Percentiles rank a stretch among this genome's conserved stretches.
Evolutionary conservation across 805 yeast genomes (phyloP).

Genomic region (Suhomyces kilbournensis): DNA sequence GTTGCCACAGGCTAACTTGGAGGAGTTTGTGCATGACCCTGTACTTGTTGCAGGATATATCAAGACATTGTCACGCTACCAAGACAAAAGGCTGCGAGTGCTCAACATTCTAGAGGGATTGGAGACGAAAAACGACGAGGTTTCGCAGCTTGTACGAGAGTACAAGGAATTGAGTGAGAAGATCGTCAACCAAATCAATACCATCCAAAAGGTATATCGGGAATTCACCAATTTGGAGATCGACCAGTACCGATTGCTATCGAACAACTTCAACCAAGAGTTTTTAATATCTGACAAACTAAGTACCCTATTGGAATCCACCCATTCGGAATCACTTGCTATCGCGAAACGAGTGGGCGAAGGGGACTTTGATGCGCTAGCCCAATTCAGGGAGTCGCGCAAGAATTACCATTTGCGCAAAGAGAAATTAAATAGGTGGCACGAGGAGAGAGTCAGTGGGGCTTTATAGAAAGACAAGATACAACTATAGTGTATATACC

Average conservation of each 20-base stretch:
- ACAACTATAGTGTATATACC: neutral
- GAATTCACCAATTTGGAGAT: constrained; percentile 36
- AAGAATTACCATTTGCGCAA: constrained; percentile 31
- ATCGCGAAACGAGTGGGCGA: constrained; percentile 15
- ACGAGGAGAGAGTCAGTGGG: constrained; percentile 44
- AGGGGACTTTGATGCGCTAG: constrained; percentile 18
- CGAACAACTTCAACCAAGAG: constrained; percentile 35
- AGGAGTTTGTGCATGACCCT: constrained; percentile 26
- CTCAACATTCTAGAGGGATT: constrained; percentile 11
- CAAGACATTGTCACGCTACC: constrained; percentile 21
- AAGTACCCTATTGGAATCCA: constrained; percentile 19
- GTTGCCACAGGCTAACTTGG: constrained; percentile 26
- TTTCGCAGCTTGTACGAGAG: constrained; percentile 19
- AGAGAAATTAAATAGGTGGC: constrained; percentile 42
- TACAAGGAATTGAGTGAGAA: constrained; percentile 18
- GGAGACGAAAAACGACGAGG: constrained; percentile 2
- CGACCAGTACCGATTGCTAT: constrained; percentile 36
- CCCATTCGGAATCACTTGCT: constrained; percentile 19
- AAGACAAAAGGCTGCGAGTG: constrained; percentile 10
- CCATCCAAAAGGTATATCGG: constrained; percentile 23
- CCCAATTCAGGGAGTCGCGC: constrained; percentile 21
- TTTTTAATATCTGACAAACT: constrained; percentile 28
- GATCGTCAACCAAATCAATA: constrained; percentile 23
- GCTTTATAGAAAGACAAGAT: neutral
- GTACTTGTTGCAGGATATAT: constrained; percentile 31